Conservation (phyloP, 805 yeast genomes). For the Candida parachauliodes region DNA sequence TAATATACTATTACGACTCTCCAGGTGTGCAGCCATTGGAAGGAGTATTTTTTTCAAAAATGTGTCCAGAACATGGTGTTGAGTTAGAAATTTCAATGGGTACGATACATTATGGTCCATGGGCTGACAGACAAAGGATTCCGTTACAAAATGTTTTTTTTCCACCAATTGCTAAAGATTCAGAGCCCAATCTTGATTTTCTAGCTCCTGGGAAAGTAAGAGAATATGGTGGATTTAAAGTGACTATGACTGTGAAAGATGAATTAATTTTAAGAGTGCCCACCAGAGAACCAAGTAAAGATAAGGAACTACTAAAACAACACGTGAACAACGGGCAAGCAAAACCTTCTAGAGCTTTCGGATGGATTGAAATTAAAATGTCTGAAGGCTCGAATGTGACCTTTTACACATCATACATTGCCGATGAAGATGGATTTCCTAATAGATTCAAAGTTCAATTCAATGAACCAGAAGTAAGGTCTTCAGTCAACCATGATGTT, state of each 20-base stretch:
- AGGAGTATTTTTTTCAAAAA: neutral
- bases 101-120: conserved; percentile 84
- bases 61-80: conserved; percentile 45
- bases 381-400: conserved; percentile 49
- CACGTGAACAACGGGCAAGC: conserved; percentile 7
- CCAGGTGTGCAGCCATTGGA: conserved; percentile 47
- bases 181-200: conserved; percentile 29
- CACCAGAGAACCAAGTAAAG: conserved; percentile 80
- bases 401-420: conserved; percentile 46
- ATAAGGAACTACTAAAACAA: conserved; percentile 31
- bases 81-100: conserved; percentile 58
- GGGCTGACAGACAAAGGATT: conserved; percentile 86
- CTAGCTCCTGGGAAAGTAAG: conserved; percentile 49
- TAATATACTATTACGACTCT: conserved; percentile 65
- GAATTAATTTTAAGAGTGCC: conserved; percentile 74
- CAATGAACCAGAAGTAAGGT: conserved; percentile 56
- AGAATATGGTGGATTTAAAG: conserved; percentile 50
- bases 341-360: conserved; percentile 60
- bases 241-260: conserved; percentile 57
- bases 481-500: conserved; percentile 88
- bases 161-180: conserved; percentile 64
- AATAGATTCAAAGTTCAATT: conserved; percentile 47
- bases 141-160: conserved; percentile 62
- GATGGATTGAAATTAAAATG: conserved; percentile 82
- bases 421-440: conserved; percentile 49